phyloP scores from a whole-genome alignment of 176 grass and related monocot species.

The Aechmea fasciata region DNA sequence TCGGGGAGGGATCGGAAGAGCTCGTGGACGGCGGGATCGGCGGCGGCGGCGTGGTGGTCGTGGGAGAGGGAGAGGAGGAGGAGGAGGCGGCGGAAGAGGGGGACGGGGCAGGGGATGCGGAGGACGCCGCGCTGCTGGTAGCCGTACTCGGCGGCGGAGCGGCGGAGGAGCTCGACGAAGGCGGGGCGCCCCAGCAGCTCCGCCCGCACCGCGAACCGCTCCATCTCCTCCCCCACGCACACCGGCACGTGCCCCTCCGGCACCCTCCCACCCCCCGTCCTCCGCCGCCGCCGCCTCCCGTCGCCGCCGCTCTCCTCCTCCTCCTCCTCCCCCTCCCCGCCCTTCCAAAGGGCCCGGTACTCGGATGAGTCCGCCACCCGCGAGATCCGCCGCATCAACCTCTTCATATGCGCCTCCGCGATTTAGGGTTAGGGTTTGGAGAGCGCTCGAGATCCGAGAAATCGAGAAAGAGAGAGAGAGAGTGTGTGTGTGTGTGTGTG shows the following conservation, averaged over 20 bases:
- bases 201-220: constrained; percentile 65
- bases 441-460: no score
- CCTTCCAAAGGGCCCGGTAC: constrained; percentile 14
- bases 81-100: constrained; percentile 58
- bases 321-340: neutral
- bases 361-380: constrained; percentile 32
- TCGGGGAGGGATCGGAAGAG: constrained; percentile 24
- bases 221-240: constrained; percentile 72
- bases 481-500: constrained; percentile 2
- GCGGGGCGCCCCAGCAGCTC: constrained; percentile 67
- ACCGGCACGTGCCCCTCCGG: constrained; percentile 82
- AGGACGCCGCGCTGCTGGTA: constrained; percentile 61
- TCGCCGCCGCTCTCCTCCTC: neutral
- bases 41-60: neutral
- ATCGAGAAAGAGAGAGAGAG: constrained; percentile 11
- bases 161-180: constrained; percentile 61
- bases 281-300: no score
- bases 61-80: constrained; percentile 18
- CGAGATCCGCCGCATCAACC: constrained; percentile 34
- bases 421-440: neutral
- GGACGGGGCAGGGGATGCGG: constrained; percentile 66
- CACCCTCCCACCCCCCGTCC: constrained; percentile 8
- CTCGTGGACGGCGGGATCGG: constrained; percentile 31
- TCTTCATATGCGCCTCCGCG: constrained; percentile 28
- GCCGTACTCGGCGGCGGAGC: constrained; percentile 81